Base-by-base conservation (phyloP, 495 filamentous ascomycete genomes). In the Emericellopsis terricola region DNA sequence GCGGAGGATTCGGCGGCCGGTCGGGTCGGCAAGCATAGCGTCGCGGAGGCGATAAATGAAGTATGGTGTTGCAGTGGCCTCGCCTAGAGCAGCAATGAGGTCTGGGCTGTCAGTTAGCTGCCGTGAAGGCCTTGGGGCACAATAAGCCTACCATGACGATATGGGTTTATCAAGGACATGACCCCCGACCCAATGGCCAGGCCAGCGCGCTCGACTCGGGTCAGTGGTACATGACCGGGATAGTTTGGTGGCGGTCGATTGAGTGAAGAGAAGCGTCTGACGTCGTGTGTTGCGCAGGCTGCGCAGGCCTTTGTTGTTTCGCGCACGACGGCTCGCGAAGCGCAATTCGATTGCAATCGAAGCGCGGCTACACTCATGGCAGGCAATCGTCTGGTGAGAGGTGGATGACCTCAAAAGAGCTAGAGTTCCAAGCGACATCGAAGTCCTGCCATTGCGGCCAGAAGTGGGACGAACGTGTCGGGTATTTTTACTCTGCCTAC, bases 31-130 rank as follows among this genome's bases (percentile, higher is more conserved):
- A 34, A 96, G 81, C 89, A 97, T 97, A 28, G 73, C 82, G 46
- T 86, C 68, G 37, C 83, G 82, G 10, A 99, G 81, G 33, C 81
- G 79, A 60, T 80, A 72, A 53, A 94, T 84, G 60, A 96, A 96
- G 64, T 83, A 94, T 18, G 91, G 89, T 20, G 84, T 81, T 33
- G 85, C 81, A 3, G 87, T 96, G 24, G 84, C 72, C 65, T 97
- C 89, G 48, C 85, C 91, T 11, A 92, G 74, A 16, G 84, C 68
- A 15, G 89, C 91, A 41, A 97, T 93, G 31, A 97, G 71, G 61
- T 97, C 89, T 86, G 36, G 3, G 3, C 29, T 16, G 10, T 20
- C 13, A 19, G 34, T 29, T 39, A 16, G 41, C 6, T 26, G 23
- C 11, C 6, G 41, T 21, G 2, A 14, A 23, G 27, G 13, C 29